Percentiles rank a stretch among this genome's conserved stretches.
Conservation (phyloP, 305 asterid genomes). For the Stenogyne calaminthoides region DNA sequence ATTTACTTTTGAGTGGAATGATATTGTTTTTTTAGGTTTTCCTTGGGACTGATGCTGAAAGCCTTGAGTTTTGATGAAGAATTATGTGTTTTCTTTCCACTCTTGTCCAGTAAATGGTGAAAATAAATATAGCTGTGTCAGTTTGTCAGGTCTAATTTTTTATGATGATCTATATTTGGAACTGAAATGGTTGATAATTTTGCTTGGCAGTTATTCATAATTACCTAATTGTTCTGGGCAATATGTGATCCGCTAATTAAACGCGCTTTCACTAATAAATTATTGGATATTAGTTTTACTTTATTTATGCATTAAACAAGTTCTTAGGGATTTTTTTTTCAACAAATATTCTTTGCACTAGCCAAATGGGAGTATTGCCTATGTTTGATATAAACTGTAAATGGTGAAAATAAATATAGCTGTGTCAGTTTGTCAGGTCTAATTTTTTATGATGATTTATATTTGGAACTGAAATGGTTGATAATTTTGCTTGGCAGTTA, state of each 20-base stretch:
- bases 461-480: background rate
- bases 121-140: background rate
- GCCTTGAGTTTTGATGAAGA: background rate
- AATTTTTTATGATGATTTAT: background rate
- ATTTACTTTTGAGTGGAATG: conserved; percentile 13
- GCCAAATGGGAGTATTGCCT: no score
- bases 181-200: background rate
- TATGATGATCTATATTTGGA: background rate
- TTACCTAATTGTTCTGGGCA: background rate
- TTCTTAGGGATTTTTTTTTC: no score
- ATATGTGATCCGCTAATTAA: background rate
- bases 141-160: background rate
- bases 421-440: background rate
- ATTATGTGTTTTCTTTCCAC: background rate
- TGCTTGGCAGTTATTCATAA: background rate
- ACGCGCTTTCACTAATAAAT: no score
- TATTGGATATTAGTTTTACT: no score
- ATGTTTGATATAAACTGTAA: no score
- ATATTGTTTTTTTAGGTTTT: background rate
- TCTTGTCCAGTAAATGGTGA: background rate
- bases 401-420: background rate
- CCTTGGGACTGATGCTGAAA: background rate
- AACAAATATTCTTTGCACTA: no score
- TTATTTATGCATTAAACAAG: no score
- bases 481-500: background rate